phyloP scores from a whole-genome alignment of 768 basidiomycete species.

The Pholiota microspora region DNA sequence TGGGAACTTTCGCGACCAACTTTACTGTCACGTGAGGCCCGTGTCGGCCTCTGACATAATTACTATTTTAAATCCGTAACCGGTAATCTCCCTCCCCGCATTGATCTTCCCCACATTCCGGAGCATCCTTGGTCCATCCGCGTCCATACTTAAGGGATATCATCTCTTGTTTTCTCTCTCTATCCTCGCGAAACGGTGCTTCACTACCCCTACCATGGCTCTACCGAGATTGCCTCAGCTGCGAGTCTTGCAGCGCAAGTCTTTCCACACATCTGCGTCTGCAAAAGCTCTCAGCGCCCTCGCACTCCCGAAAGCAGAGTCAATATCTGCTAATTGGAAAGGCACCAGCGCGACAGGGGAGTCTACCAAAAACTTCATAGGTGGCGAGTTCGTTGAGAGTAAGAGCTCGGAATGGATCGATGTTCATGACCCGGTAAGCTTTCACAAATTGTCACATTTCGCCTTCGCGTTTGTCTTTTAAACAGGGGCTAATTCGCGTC shows the following conservation, averaged over 20 bases:
- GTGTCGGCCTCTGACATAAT: too few species aligned
- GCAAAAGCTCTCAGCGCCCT: slow-evolving; percentile 47
- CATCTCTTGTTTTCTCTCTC: not conserved
- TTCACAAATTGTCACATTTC: not conserved
- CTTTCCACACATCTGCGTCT: slow-evolving; percentile 47
- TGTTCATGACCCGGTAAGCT: slow-evolving; percentile 80
- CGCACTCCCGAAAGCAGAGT: slow-evolving; percentile 63
- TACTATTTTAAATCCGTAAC: too few species aligned
- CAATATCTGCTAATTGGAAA: slow-evolving; percentile 74
- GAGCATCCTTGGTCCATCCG: not conserved
- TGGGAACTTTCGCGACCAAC: too few species aligned
- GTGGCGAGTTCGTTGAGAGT: slow-evolving; percentile 87
- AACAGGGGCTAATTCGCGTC: slow-evolving; percentile 2
- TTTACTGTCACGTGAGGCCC: not conserved
- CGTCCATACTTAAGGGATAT: not conserved
- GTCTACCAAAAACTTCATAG: slow-evolving; percentile 89
- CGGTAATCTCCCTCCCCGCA: too few species aligned
- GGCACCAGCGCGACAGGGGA: slow-evolving; percentile 87
- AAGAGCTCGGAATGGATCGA: slow-evolving; percentile 79
- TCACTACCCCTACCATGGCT: slow-evolving; percentile 24
- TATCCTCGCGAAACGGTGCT: not conserved
- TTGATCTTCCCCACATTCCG: not conserved
- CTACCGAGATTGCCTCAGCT: slow-evolving; percentile 30
- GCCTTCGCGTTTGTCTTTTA: too few species aligned
- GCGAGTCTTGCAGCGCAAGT: slow-evolving; percentile 24